phyloP scores from a whole-genome alignment of 768 basidiomycete species.

The Pluteus cervinus region DNA sequence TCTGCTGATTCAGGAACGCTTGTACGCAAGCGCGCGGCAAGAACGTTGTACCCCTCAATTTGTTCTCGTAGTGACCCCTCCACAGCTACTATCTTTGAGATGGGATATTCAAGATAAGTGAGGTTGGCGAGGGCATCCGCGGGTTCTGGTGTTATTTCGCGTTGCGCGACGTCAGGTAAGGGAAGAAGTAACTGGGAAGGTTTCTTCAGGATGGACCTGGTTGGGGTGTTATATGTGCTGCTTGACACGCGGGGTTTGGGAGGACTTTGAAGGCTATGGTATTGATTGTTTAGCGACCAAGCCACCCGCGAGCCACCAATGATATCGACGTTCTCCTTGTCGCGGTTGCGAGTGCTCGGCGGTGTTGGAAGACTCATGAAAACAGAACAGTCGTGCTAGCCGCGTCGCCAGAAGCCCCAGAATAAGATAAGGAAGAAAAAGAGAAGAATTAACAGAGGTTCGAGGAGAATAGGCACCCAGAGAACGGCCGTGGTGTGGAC shows the following conservation, averaged over 20 bases:
- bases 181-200: constrained; percentile 26
- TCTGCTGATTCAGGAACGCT: constrained; percentile 39
- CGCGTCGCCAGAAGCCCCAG: constrained; percentile 8
- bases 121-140: constrained; percentile 57
- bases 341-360: constrained; percentile 48
- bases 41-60: constrained; percentile 68
- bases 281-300: constrained; percentile 48
- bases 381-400: constrained; percentile 4
- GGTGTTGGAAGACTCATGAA: constrained; percentile 54
- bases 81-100: constrained; percentile 49
- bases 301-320: constrained; percentile 29
- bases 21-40: constrained; percentile 58
- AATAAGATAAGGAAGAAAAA: constrained; percentile 11
- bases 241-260: constrained; percentile 19
- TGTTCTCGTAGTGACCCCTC: constrained; percentile 48
- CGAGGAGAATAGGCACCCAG: neutral
- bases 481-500: too few species aligned
- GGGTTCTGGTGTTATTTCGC: constrained; percentile 77
- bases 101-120: constrained; percentile 59
- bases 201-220: constrained; percentile 46
- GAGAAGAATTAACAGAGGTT: constrained; percentile 3
- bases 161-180: constrained; percentile 36
- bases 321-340: constrained; percentile 45
- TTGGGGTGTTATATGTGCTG: constrained; percentile 20
- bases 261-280: constrained; percentile 32